Conservation (phyloP, 345 rosid genomes). For the Ricinus communis region DNA sequence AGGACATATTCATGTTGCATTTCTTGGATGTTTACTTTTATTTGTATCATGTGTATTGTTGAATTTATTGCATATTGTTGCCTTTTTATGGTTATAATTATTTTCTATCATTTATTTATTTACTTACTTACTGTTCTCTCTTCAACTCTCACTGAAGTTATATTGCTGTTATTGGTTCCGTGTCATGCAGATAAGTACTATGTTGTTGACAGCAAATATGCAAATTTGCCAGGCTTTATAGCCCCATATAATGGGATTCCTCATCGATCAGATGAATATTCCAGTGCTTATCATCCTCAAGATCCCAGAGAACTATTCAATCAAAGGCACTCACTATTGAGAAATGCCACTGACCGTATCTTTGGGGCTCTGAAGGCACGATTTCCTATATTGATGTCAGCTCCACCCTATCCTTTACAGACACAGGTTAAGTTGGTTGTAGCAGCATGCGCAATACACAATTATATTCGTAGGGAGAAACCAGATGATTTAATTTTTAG, state of each 20-base stretch:
- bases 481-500: slow-evolving; percentile 69
- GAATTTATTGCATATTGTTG: neutral
- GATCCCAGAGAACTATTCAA: slow-evolving; percentile 71
- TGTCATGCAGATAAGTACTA: slow-evolving; percentile 71
- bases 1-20: neutral
- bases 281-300: slow-evolving; percentile 47
- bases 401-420: slow-evolving; percentile 89
- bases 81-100: neutral
- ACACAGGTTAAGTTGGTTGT: slow-evolving; percentile 86
- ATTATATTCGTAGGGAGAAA: slow-evolving; percentile 68
- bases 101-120: too few species aligned
- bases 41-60: neutral
- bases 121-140: neutral
- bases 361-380: slow-evolving; percentile 78
- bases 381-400: slow-evolving; percentile 74
- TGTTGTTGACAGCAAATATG: slow-evolving; percentile 61
- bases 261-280: slow-evolving; percentile 39
- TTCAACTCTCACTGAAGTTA: slow-evolving; percentile 8
- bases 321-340: slow-evolving; percentile 62
- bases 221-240: slow-evolving; percentile 74
- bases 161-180: slow-evolving; percentile 1
- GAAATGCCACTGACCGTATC: slow-evolving; percentile 44
- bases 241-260: slow-evolving; percentile 60
- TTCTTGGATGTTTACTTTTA: slow-evolving; percentile 1
- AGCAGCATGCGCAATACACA: slow-evolving; percentile 80